phyloP scores from a whole-genome alignment of 164 flowering plant species.

The Cinnamomum micranthum region DNA sequence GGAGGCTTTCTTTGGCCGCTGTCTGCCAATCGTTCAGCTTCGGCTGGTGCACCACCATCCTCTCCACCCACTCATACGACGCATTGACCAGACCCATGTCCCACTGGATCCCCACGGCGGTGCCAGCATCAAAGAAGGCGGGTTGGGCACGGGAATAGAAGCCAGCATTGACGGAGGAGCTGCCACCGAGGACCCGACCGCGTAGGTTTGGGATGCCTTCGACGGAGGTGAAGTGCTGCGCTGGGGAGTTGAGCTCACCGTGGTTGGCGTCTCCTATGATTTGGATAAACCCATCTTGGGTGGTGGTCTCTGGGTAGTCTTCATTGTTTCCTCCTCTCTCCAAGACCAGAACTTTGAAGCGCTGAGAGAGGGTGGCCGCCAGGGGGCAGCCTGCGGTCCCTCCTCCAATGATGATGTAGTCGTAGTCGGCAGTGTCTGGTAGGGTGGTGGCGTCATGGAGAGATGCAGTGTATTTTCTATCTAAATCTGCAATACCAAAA shows the following conservation, averaged over 20 bases:
- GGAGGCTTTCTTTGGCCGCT: conserved; percentile 55
- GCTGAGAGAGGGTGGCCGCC: conserved; percentile 70
- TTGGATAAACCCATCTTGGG: conserved; percentile 63
- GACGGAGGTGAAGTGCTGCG: conserved; percentile 71
- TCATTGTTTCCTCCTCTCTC: conserved; percentile 50
- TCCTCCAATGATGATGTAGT: conserved; percentile 86
- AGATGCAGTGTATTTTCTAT: conserved; percentile 9
- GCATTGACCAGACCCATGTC: conserved; percentile 47
- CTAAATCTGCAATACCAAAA: neutral
- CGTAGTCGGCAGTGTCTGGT: conserved; percentile 62
- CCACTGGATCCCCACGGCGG: conserved; percentile 46
- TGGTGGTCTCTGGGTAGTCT: conserved; percentile 27
- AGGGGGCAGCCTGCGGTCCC: conserved; percentile 93
- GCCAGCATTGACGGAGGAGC: conserved; percentile 86
- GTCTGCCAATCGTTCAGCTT: conserved; percentile 70
- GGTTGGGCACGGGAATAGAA: conserved; percentile 69
- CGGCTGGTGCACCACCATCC: conserved; percentile 55
- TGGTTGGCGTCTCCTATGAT: conserved; percentile 37
- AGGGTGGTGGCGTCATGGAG: conserved; percentile 62
- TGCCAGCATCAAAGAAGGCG: conserved; percentile 31
- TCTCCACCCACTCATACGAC: conserved; percentile 84
- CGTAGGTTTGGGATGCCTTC: conserved; percentile 85
- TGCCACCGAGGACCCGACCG: conserved; percentile 88
- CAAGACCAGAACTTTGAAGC: conserved; percentile 50
- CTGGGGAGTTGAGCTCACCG: conserved; percentile 41